Conservation (phyloP, 2,329 filamentous ascomycete genomes). For the Escovopsis weberi region DNA sequence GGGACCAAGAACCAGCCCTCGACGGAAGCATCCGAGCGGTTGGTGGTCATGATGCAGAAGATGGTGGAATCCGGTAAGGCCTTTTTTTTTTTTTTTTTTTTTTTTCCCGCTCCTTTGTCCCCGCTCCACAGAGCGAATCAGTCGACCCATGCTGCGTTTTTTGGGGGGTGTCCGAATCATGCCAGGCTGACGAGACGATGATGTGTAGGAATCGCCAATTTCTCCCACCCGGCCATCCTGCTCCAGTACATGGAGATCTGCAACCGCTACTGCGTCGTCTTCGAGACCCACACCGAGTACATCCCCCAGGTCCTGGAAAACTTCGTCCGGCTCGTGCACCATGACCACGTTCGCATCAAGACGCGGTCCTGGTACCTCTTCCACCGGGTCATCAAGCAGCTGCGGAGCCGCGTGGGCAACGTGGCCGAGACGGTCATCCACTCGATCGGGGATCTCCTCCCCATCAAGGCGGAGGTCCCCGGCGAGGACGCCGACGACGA, state of each 20-base stretch:
- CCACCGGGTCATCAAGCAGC: conserved; percentile 77
- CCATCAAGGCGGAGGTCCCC: conserved; percentile 80
- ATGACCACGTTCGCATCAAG: conserved; percentile 73
- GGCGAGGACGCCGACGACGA: conserved; percentile 68
- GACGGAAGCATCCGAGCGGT: conserved; percentile 60
- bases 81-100: neutral
- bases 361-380: conserved; percentile 95
- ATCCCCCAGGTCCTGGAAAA: conserved; percentile 81
- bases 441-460: conserved; percentile 73
- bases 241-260: conserved; percentile 98
- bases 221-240: conserved; percentile 80
- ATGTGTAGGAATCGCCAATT: conserved; percentile 58
- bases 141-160: neutral
- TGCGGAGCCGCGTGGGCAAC: conserved; percentile 71
- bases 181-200: conserved; percentile 10
- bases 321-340: conserved; percentile 82
- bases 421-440: conserved; percentile 85
- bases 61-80: conserved; percentile 80
- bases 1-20: conserved; percentile 74
- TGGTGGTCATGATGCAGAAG: conserved; percentile 85
- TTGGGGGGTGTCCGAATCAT: neutral
- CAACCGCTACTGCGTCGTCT: conserved; percentile 84
- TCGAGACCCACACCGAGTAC: conserved; percentile 67
- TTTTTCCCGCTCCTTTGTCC: too few species aligned
- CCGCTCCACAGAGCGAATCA: too few species aligned